Evolutionary conservation across 2,329 filamentous ascomycete species (phyloP), one percentile per base, ranked within the genome.

Genomic region (Epichloe aotearoae): DNA sequence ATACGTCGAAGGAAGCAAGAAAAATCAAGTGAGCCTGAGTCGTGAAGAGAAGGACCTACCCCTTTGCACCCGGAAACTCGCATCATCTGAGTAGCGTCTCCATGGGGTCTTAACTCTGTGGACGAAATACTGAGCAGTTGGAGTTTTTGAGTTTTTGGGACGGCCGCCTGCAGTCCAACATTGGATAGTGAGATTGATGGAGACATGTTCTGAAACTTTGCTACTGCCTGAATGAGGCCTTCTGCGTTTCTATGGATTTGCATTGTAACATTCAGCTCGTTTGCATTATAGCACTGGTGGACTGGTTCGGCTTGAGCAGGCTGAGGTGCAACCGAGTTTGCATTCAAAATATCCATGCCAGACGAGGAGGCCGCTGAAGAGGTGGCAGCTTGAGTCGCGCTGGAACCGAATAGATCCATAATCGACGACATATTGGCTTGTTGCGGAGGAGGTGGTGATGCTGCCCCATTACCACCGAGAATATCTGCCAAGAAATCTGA

Each of bases 121-220:
- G 80, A 87, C 57, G 88, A 95, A 57, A 98, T 95, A 52, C 84
- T 88, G 65, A 94, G 84, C 57, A 98, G 72, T 64, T 96, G 89
- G 61, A 98, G 70, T 66, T 93, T 95, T 69, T 98, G 93, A 43
- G 86, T 88, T 70, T 97, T 98, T 8, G 93, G 93, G 50, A 98
- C 93, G 1, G 93, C 93, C 42, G 91, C 93, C 66, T 98, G 93
- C 57, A 98, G 67, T 26, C 87, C 88, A 33, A 97, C 86, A 44
- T 78, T 80, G 15, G 82, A 82, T 46, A 97, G 73, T 14, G 73
- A 70, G 14, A 75, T 76, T 33, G 84, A 80, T 52, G 75, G 74
- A 14, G 83, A 84, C 0, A 71, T 78, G 66, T 97, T 97, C 39
- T 79, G 80, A 74, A 98, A 98, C 8, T 83, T 82, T 15, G 89